Evolutionary conservation across 208 protist genomes (phyloP), one percentile per base, ranked within the genome.

Genomic region (Endotrypanum monterogeii): DNA sequence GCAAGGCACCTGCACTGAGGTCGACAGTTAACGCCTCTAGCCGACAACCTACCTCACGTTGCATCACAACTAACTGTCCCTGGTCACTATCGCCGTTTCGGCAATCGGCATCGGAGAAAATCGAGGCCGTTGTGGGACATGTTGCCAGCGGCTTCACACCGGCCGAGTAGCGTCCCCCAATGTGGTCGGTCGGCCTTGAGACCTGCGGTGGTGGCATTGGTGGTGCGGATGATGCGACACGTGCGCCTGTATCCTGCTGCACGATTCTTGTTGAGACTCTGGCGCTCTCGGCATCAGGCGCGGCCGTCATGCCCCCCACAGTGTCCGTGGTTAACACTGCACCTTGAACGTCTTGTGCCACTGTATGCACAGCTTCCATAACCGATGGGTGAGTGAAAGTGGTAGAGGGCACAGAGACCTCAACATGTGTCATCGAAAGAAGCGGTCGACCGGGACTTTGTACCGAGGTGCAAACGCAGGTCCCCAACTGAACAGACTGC

Each of bases 11-110:
- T 7, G 66, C 71, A 51, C 76, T 81, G 71, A 81, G 61, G 66
- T 81, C 76, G 37, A 81, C 57, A 25, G 56, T 73, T n/a, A 81
- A 56, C 35, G 76, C 20, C 52, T 76, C 66, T 9, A 81, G 44
- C 11, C 66, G 65, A 55, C 62, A 76, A 20, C 63, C 65, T 30
- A 81, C 71, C 30, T 81, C 76, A 14, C 65, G 51, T 61, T 58
- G 60, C 71, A 75, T 72, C 25, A 76, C 56, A 16, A 76, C 65
- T 1, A 18, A 37, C 20, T 46, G 32, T 39, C 69, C 46, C 12
- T 6, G 35, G 30, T 0, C 23, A 14, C 30, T 28, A 16, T 51
- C 25, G 32, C 5, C 44, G 11, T 41, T 51, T 25, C 44, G 14
- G 41, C 30, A 28, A 11, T 2, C 23, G n/a, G 25, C 16, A 54